A percentile compares a stretch with the other conserved stretches of the same genome.
Evolutionary conservation across 441 rosid species (phyloP).

Genomic region (Aleurites moluccanus): DNA sequence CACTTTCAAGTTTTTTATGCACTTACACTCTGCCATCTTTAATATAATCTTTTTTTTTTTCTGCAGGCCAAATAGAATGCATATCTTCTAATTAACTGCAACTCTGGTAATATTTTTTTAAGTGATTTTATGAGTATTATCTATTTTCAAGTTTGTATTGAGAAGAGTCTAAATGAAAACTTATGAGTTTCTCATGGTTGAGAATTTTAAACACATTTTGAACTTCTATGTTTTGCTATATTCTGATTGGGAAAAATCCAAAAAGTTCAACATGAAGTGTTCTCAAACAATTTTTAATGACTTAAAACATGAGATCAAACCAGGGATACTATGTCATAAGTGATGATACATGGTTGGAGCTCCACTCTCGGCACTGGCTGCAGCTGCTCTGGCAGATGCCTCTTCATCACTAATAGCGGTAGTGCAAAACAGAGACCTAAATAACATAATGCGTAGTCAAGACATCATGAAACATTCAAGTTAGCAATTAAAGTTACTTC

Average conservation of each 20-base stretch:
- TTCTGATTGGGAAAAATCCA: constrained; percentile 2
- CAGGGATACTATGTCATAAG: constrained; percentile 24
- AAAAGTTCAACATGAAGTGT: not conserved
- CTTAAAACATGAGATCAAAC: constrained; percentile 30
- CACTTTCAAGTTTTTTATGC: not conserved
- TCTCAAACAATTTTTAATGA: not conserved
- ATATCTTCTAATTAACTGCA: no score
- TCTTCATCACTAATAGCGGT: constrained; percentile 68
- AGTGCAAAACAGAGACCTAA: constrained; percentile 50
- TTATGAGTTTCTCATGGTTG: not conserved
- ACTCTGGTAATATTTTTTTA: not conserved
- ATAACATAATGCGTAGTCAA: constrained; percentile 12
- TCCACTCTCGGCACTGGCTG: constrained; percentile 55
- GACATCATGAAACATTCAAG: constrained; percentile 15
- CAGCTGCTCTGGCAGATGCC: constrained; percentile 67
- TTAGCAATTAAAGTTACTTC: not conserved
- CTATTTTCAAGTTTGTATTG: not conserved
- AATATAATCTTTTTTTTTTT: not conserved
- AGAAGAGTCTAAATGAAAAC: not conserved
- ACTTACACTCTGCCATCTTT: not conserved
- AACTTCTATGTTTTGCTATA: not conserved
- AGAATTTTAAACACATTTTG: not conserved
- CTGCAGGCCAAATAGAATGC: not conserved
- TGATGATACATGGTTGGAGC: constrained; percentile 79
- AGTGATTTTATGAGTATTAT: not conserved